Percentiles rank a stretch among this genome's conserved stretches.
Conservation (phyloP, 257 asterid species). For the Sherardia arvensis region DNA sequence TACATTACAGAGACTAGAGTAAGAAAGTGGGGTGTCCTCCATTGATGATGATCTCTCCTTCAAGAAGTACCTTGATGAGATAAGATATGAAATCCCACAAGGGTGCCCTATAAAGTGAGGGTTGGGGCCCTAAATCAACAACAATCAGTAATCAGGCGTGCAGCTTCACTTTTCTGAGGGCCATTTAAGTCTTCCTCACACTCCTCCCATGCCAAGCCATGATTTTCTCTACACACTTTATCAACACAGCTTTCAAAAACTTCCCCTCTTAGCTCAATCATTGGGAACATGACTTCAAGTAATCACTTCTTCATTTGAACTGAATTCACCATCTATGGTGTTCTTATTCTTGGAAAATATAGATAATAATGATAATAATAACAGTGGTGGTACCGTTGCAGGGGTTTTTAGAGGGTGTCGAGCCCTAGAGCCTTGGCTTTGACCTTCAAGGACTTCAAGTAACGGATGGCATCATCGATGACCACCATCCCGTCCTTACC, state of each 20-base stretch:
- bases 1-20: neutral
- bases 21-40: conserved; percentile 10
- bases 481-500: conserved; percentile 52
- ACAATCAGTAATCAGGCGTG: conserved; percentile 23
- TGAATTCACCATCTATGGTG: neutral
- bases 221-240: conserved; percentile 16
- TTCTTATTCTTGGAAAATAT: conserved; percentile 12
- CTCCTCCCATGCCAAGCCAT: conserved; percentile 21
- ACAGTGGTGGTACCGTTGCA: neutral
- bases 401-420: conserved; percentile 27
- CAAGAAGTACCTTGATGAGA: neutral
- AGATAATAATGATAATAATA: neutral
- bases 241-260: conserved; percentile 13
- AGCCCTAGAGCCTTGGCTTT: conserved; percentile 66
- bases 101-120: conserved; percentile 23
- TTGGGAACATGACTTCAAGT: conserved; percentile 13
- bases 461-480: conserved; percentile 67
- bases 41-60: conserved; percentile 5
- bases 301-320: neutral
- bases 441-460: conserved; percentile 59
- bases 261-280: conserved; percentile 19
- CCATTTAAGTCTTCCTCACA: conserved; percentile 16
- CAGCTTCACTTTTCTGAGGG: conserved; percentile 20
- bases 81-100: conserved; percentile 17
- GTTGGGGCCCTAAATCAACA: conserved; percentile 27